phyloP scores from a whole-genome alignment of 2,329 filamentous ascomycete species.

The Colletotrichum ledebouriae region DNA sequence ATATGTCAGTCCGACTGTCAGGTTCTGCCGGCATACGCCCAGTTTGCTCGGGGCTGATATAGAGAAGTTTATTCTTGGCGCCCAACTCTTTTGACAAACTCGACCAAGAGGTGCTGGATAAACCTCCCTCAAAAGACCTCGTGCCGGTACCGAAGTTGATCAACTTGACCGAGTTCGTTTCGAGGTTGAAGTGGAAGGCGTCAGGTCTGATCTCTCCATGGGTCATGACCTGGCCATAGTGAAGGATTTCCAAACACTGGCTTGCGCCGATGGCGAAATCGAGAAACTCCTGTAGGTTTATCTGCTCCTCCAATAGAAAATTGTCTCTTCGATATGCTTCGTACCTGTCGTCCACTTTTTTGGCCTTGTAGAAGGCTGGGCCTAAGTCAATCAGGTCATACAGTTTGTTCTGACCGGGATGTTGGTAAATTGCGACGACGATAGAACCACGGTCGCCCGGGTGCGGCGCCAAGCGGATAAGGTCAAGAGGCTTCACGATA shows the following conservation, averaged over 20 bases:
- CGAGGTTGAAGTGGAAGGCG: conserved; percentile 86
- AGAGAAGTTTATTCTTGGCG: conserved; percentile 89
- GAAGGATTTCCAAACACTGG: conserved; percentile 89
- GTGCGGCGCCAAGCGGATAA: conserved; percentile 77
- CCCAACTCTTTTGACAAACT: conserved; percentile 85
- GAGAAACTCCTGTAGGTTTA: conserved; percentile 82
- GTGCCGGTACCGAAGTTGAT: conserved; percentile 89
- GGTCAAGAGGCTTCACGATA: conserved; percentile 84
- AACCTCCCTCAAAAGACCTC: conserved; percentile 89
- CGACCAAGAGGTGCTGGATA: conserved; percentile 89
- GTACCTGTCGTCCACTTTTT: conserved; percentile 65
- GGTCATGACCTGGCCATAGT: conserved; percentile 87
- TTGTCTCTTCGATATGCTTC: conserved; percentile 59
- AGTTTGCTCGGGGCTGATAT: conserved; percentile 95
- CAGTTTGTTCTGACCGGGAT: conserved; percentile 81
- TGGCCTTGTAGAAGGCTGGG: conserved; percentile 75
- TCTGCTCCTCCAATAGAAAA: conserved; percentile 67
- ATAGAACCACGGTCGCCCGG: conserved; percentile 79
- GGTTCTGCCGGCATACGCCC: conserved; percentile 93
- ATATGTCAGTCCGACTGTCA: conserved; percentile 92
- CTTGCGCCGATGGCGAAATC: conserved; percentile 92
- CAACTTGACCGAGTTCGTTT: conserved; percentile 80
- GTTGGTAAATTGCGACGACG: conserved; percentile 84
- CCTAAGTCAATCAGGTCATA: conserved; percentile 81
- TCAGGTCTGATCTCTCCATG: conserved; percentile 93